These are phyloP conservation scores for Mycena albidolilacea DNA, from an alignment of 768 basidiomycete species.

Conservation along the genomic window DNA sequence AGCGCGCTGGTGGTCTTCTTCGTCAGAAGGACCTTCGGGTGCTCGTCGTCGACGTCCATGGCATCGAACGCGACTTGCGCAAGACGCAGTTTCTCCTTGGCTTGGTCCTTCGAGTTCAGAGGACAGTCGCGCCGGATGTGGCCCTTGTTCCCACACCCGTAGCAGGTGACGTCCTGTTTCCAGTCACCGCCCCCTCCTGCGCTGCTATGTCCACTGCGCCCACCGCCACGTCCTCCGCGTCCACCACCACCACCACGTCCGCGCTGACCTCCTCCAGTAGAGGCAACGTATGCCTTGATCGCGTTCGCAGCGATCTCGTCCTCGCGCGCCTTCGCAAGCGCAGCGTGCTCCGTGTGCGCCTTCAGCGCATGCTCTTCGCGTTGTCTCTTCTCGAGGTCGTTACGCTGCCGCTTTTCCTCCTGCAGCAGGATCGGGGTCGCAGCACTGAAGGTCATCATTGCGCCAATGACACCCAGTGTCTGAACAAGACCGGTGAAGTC, in stretches of 20 bases:
- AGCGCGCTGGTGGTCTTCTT: slow-evolving; percentile 12
- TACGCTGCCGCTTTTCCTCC: too few species aligned
- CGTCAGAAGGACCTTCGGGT: slow-evolving; percentile 15
- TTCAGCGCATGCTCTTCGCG: slow-evolving; percentile 10
- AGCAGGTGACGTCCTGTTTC: slow-evolving; percentile 7
- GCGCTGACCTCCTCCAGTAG: slow-evolving; percentile 22
- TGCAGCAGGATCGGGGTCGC: too few species aligned
- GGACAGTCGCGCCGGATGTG: slow-evolving; percentile 18
- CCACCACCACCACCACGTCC: slow-evolving; percentile 56
- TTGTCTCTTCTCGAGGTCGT: too few species aligned
- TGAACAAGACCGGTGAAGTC: too few species aligned
- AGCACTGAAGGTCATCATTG: too few species aligned
- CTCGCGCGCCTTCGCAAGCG: slow-evolving; percentile 7
- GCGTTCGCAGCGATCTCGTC: slow-evolving; percentile 85
- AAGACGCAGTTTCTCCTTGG: slow-evolving; percentile 2
- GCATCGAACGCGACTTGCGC: slow-evolving; percentile 5
- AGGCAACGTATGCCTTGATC: slow-evolving; percentile 75
- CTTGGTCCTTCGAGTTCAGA: background rate
- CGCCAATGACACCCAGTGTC: too few species aligned
- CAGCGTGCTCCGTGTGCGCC: background rate
- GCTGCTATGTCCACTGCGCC: background rate
- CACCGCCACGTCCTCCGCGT: slow-evolving; percentile 48
- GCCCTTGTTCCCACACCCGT: slow-evolving; percentile 4
- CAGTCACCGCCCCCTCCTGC: background rate
- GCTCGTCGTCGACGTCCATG: background rate